A percentile compares a stretch with the other conserved stretches of the same genome.
These are phyloP conservation scores for Mesembryanthemum crystallinum DNA, from an alignment of 148 eudicot species.

Conservation along the genomic window DNA sequence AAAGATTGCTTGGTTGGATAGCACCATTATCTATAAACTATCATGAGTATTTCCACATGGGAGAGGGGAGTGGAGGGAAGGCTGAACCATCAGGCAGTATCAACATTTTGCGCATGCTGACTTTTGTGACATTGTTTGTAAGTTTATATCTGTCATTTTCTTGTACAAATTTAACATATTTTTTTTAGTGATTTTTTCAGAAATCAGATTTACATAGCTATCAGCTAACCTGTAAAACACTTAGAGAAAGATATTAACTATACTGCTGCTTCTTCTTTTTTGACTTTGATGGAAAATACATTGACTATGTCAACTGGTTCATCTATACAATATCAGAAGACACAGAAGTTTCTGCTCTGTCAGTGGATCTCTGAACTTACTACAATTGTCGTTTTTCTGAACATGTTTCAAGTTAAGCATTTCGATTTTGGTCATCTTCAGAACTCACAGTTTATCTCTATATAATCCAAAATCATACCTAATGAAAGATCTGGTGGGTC, in stretches of 20 bases:
- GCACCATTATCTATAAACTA: slow-evolving; percentile 24
- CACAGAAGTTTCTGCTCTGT: neutral
- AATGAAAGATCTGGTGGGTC: neutral
- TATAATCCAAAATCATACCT: neutral
- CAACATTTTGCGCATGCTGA: slow-evolving; percentile 21
- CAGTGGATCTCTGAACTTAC: neutral
- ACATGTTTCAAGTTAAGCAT: neutral
- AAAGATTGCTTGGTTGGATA: slow-evolving; percentile 22
- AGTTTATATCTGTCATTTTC: slow-evolving; percentile 6
- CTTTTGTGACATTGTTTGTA: slow-evolving; percentile 9
- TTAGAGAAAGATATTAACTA: too few relatives aligned
- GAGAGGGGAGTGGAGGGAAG: neutral
- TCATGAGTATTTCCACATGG: slow-evolving; percentile 11
- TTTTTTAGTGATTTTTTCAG: neutral
- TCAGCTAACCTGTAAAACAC: neutral
- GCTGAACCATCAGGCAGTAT: slow-evolving; percentile 8
- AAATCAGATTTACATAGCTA: neutral
- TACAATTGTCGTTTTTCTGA: neutral
- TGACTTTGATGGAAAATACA: neutral
- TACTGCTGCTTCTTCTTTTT: too few relatives aligned
- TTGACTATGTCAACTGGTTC: neutral
- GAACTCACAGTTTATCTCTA: neutral
- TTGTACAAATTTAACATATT: neutral
- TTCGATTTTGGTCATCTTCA: neutral
- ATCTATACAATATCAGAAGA: neutral